Conservation (phyloP, 345 rosid genomes). For the Fremontodendron californicum region DNA sequence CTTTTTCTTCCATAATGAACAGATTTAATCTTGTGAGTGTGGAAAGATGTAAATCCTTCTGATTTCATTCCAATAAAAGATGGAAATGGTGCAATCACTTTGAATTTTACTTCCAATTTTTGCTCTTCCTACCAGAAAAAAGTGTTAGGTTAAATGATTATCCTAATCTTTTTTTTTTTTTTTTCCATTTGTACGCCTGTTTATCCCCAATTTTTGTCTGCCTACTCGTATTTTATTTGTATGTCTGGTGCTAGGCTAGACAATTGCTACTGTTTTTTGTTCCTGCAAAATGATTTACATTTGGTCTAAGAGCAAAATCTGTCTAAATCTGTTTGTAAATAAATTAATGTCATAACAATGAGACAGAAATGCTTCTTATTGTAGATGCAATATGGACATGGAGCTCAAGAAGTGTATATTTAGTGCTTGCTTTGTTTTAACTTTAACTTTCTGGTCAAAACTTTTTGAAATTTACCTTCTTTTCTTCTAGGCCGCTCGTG, state of each 20-base stretch:
- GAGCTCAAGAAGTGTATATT: not conserved
- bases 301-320: not conserved
- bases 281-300: not conserved
- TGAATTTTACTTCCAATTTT: not conserved
- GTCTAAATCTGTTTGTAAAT: not conserved
- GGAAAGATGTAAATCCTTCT: not conserved
- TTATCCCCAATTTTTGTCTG: not conserved
- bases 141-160: not conserved
- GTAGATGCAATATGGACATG: not conserved
- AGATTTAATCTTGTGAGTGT: not conserved
- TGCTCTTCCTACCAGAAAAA: not conserved
- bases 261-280: not conserved
- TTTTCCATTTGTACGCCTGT: not conserved
- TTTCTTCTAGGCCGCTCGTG: conserved; percentile 63
- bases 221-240: not conserved
- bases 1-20: not conserved
- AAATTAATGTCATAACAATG: not conserved
- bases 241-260: not conserved
- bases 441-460: not conserved
- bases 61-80: not conserved
- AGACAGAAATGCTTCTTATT: not conserved
- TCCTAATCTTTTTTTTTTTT: not conserved
- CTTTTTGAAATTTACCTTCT: not conserved
- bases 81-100: not conserved
- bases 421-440: not conserved